Base-by-base conservation (phyloP, 1,284 basidiomycete species). In the Jaminaea rosea region DNA sequence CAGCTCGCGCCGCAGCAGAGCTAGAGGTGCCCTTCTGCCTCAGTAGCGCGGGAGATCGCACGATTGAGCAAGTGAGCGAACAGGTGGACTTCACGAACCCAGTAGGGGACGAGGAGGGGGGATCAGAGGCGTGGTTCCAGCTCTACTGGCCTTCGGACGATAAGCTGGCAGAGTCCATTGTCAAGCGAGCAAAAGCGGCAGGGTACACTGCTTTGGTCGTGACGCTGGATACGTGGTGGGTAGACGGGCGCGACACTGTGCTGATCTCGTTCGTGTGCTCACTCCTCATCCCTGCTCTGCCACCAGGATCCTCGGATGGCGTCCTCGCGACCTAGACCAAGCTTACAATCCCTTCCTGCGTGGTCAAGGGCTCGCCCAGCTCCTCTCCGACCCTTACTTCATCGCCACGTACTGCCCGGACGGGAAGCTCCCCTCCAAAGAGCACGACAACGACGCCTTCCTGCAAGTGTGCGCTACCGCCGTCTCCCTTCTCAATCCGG, bases 191-290 rank as follows among this genome's bases (percentile, higher is more conserved):
- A 39, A 85, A 86, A 66, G 77, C 76, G 5, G 80, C 75, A 27
- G 83, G 84, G 1, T 88, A 80, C 75, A 80, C 76, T 6, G 80
- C 81, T 19, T 81, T 88, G 27, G 80, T 88, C 44, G 62, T 69
- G n/a, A 69, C 67, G 10, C 56, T 69, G 10, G 67, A 69, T 46
- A 69, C 67, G 15, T 69, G 59, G 58, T n/a, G n/a, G n/a, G n/a
- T n/a, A n/a, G n/a, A n/a, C n/a, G n/a, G n/a, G n/a, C n/a, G n/a
- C n/a, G n/a, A n/a, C n/a, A n/a, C n/a, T n/a, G 21, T 32, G 7
- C 26, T 47, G 15, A 47, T 29, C 28, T n/a, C n/a, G n/a, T n/a
- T n/a, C n/a, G n/a, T n/a, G n/a, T n/a, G n/a, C n/a, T n/a, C n/a
- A n/a, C n/a, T n/a, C n/a, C n/a, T n/a, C n/a, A n/a, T n/a, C n/a